These are phyloP conservation scores for Chytriomyces hyalinus DNA, from an alignment of 192 early-diverging fungal species.

Conservation along the genomic window DNA sequence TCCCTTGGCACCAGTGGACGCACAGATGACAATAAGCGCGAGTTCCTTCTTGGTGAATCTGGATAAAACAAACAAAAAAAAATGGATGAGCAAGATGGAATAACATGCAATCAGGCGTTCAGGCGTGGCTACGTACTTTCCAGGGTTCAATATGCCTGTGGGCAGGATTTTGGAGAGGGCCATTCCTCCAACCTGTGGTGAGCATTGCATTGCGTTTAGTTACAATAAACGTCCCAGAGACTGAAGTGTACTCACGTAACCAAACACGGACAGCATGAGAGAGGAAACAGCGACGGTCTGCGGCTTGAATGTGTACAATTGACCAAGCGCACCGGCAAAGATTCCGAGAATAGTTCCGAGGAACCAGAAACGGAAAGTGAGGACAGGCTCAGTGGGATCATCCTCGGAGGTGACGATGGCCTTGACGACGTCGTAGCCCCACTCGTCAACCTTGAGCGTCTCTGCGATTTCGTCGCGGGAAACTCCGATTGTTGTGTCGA, in stretches of 20 bases:
- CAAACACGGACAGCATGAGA: background rate
- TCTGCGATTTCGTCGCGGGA: background rate
- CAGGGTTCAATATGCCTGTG: slow-evolving; percentile 60
- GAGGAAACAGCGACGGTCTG: background rate
- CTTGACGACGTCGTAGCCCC: background rate
- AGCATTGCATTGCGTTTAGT: too few relatives aligned
- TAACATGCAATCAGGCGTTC: too few relatives aligned
- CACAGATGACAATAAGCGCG: slow-evolving; percentile 66
- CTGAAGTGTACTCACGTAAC: background rate
- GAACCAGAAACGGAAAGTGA: slow-evolving; percentile 58
- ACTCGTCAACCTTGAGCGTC: slow-evolving; percentile 1
- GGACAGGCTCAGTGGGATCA: slow-evolving; percentile 53
- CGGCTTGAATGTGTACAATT: slow-evolving; percentile 13
- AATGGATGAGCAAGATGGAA: too few relatives aligned
- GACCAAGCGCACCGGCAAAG: slow-evolving; percentile 1
- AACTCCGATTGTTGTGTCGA: too few relatives aligned
- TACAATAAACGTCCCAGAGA: too few relatives aligned
- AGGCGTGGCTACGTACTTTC: slow-evolving; percentile 42
- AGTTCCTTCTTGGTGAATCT: slow-evolving; percentile 81
- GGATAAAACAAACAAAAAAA: too few relatives aligned
- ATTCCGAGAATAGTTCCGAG: slow-evolving; percentile 50
- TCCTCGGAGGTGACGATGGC: slow-evolving; percentile 32
- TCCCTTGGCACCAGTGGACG: slow-evolving; percentile 1
- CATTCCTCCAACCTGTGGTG: slow-evolving; percentile 6
- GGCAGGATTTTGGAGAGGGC: background rate